A percentile compares a stretch with the other conserved stretches of the same genome.
phyloP scores from a whole-genome alignment of 768 basidiomycete genomes.

The Daedaleopsis nitida region DNA sequence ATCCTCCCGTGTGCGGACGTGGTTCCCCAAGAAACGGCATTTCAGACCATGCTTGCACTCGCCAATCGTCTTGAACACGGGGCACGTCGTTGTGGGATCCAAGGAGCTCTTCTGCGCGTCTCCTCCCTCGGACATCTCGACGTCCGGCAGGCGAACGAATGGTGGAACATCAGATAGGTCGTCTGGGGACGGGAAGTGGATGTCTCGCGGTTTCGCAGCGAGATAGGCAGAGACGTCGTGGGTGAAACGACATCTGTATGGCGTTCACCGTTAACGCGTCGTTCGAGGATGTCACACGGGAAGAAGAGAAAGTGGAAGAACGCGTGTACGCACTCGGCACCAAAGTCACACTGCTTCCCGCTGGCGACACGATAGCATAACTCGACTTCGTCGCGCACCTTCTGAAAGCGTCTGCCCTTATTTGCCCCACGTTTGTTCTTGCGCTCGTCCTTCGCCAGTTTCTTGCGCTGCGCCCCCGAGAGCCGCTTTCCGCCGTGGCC shows the following conservation, averaged over 20 bases:
- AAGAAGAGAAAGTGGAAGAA: background rate
- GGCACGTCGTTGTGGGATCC: constrained; percentile 57
- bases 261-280: background rate
- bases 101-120: constrained; percentile 41
- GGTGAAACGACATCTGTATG: constrained; percentile 67
- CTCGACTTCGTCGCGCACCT: constrained; percentile 76
- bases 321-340: constrained; percentile 52
- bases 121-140: constrained; percentile 25
- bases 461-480: constrained; percentile 41
- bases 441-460: constrained; percentile 62
- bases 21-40: constrained; percentile 87
- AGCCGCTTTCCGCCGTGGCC: constrained; percentile 27
- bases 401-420: constrained; percentile 78
- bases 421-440: constrained; percentile 81
- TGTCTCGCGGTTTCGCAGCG: constrained; percentile 70
- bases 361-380: constrained; percentile 82
- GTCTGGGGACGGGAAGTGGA: constrained; percentile 51
- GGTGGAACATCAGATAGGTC: constrained; percentile 51
- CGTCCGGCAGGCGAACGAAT: constrained; percentile 41
- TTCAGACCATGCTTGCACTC: constrained; percentile 85
- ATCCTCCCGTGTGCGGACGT: constrained; percentile 52
- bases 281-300: background rate
- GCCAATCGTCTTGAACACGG: constrained; percentile 67
- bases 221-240: constrained; percentile 83
- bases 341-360: constrained; percentile 70